Base-by-base conservation (phyloP, 2,329 filamentous ascomycete genomes). In the Arthrobotrys sinensis region DNA sequence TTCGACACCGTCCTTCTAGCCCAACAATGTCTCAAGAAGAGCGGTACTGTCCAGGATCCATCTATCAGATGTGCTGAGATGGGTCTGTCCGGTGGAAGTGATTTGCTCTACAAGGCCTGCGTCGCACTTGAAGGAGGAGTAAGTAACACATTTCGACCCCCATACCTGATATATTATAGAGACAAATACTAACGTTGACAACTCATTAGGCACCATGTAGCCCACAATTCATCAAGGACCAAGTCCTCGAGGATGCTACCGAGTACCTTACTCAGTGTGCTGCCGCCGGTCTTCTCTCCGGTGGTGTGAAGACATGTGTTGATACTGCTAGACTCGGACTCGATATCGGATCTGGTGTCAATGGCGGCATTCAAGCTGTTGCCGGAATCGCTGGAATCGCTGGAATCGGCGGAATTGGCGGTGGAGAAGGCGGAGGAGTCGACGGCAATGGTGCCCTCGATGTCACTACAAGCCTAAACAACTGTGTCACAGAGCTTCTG, bases 21-120 rank as follows among this genome's bases (percentile, higher is more conserved):
- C 24, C 73, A 77, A 52, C 66, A 66, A 62, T 77, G 73, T 63
- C 52, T 77, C 3, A 71, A 67, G 60, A 46, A 77, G 60, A 64
- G 73, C 34, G 66, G 73, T 21, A 66, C 66, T 16, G 40, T 65
- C 1, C 7, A 50, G 3, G 73, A 77, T 40, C 36, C 73, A 16
- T 10, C 57, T 7, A 50, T 71, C 19, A 67, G 52, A 62, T 77
- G 73, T 55, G 66, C 73, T 24, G 14, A 62, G 32, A 66, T 66
- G 60, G 57, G 66, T 12, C n/a, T 71, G 19, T 66, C 73, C 19
- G 67, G 67, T 21, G 57, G 65, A 8, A 64, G 48, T 43, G 21
- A 77, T 7, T n/a, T 77, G 34, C 57, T 77, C 4, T 77, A 57
- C 52, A 53, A 46, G n/a, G 43, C 73, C 12, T 77, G 73, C 38